Evolutionary conservation across 2,329 filamentous ascomycete genomes (phyloP).

Genomic region (Fusarium tanahbumbuense): DNA sequence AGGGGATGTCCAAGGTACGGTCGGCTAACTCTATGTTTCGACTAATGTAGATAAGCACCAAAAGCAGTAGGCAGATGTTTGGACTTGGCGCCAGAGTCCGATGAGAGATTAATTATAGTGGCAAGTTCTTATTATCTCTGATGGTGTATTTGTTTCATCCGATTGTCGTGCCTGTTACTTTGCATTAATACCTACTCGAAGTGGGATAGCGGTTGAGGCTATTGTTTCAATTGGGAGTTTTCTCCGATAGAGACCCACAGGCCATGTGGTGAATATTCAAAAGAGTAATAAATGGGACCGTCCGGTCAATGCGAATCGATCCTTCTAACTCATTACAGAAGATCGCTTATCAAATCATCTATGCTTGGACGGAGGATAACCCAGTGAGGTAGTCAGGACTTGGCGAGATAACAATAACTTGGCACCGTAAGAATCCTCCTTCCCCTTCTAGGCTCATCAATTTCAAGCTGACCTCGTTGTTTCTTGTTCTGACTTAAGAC

Average conservation of each 20-base stretch:
- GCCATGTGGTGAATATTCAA: not conserved
- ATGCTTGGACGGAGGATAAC: not conserved
- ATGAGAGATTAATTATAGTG: not conserved
- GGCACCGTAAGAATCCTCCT: not conserved
- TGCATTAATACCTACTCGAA: not conserved
- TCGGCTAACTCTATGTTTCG: not conserved
- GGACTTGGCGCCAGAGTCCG: rapidly evolving
- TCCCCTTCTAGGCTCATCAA: not conserved
- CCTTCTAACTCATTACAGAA: not conserved
- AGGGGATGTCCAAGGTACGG: not conserved
- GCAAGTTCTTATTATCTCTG: not conserved
- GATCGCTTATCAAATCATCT: not conserved
- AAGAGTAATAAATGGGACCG: not conserved
- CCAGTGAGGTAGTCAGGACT: rapidly evolving
- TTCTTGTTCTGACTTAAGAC: not conserved
- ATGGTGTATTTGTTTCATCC: not conserved
- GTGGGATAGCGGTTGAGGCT: not conserved
- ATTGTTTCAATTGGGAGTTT: not conserved
- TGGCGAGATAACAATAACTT: not conserved
- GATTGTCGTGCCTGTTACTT: not conserved
- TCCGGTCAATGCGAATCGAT: not conserved
- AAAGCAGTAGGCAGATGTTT: not conserved
- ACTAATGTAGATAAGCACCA: not conserved
- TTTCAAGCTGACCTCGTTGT: not conserved
- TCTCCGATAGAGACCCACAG: not conserved